A percentile compares a stretch with the other conserved stretches of the same genome.
These are phyloP conservation scores for Aureobasidium sp. DNA, from an alignment of 2,329 filamentous ascomycete species.

Conservation along the genomic window DNA sequence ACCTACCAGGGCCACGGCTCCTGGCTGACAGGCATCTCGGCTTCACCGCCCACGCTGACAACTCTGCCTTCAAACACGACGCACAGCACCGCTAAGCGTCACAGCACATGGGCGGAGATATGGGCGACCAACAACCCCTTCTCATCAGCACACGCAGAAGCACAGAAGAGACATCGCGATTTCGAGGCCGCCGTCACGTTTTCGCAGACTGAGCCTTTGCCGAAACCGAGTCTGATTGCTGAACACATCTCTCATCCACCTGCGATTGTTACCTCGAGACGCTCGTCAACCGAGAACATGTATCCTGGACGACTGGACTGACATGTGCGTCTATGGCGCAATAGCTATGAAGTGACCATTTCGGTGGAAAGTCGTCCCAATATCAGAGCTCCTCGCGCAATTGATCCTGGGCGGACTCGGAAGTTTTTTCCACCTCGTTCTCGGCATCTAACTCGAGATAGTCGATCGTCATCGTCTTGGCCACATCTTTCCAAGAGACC, in stretches of 20 bases:
- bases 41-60: neutral
- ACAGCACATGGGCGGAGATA: neutral
- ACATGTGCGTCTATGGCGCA: neutral
- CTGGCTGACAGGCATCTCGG: neutral
- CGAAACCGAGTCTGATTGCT: neutral
- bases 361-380: no score
- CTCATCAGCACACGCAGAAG: neutral
- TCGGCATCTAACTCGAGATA: no score
- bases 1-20: neutral
- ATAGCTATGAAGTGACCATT: no score
- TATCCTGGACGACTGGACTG: conserved; percentile 4
- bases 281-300: neutral
- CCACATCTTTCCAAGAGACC: no score
- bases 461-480: no score
- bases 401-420: no score
- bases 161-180: neutral
- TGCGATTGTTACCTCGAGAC: neutral
- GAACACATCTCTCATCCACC: neutral
- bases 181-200: conserved; percentile 1
- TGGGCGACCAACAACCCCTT: neutral
- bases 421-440: no score
- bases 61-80: neutral
- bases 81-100: neutral
- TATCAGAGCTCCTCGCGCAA: no score
- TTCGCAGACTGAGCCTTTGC: neutral